Evolutionary conservation across 768 basidiomycete species (phyloP).

Genomic region (Jaapia argillacea): DNA sequence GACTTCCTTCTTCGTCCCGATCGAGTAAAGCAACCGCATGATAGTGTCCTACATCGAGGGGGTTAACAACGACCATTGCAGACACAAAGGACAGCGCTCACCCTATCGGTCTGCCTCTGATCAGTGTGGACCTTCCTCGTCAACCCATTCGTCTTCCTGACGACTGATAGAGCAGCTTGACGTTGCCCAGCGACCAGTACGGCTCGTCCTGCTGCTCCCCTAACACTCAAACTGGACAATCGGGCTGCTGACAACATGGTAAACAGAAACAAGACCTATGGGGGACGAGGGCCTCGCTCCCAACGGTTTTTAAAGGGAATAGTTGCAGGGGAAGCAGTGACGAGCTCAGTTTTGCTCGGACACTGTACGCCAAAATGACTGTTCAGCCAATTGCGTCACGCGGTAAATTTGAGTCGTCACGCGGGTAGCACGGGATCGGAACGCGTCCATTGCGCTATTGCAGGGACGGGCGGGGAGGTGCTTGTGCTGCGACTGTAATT

Average conservation of each 20-base stretch:
- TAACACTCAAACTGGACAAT: not conserved
- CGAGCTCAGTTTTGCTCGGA: too few species aligned
- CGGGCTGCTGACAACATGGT: not conserved
- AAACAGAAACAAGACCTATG: too few species aligned
- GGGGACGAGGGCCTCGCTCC: too few species aligned
- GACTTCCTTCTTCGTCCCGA: conserved; percentile 95
- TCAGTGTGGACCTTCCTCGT: not conserved
- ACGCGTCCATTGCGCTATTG: too few species aligned
- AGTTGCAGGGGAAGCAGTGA: too few species aligned
- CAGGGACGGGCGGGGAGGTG: too few species aligned
- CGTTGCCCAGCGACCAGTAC: not conserved
- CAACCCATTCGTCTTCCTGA: not conserved
- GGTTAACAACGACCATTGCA: conserved; percentile 1
- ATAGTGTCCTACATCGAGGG: conserved; percentile 73
- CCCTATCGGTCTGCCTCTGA: conserved; percentile 1
- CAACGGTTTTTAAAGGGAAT: too few species aligned
- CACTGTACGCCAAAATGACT: too few species aligned
- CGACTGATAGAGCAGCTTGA: not conserved
- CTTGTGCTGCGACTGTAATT: too few species aligned
- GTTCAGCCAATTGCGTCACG: too few species aligned
- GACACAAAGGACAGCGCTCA: not conserved
- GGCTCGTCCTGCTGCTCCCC: not conserved
- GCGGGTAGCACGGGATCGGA: too few species aligned
- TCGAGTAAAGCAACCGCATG: conserved; percentile 90
- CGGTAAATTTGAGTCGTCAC: too few species aligned